Percentiles rank a stretch among this genome's conserved stretches.
Conservation (phyloP, 768 basidiomycete species). For the Boletus pseudo-olivaceus region DNA sequence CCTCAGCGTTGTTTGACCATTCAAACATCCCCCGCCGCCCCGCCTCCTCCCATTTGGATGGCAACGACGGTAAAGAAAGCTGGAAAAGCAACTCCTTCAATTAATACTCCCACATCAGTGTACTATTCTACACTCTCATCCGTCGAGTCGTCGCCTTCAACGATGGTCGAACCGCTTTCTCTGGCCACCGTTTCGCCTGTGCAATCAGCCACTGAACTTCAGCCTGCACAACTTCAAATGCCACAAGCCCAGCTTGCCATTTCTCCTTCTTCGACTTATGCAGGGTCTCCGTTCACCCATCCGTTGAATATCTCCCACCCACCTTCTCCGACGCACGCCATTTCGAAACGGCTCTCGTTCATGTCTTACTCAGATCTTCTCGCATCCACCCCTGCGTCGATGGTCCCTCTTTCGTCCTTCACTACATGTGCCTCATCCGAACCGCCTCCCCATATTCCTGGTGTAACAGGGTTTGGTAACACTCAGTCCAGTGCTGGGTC, state of each 20-base stretch:
- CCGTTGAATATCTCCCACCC: conserved; percentile 31
- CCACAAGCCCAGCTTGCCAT: conserved; percentile 7
- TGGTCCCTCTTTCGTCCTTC: conserved; percentile 67
- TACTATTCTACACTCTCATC: conserved; percentile 44
- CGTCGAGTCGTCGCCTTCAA: conserved; percentile 37
- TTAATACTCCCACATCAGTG: conserved; percentile 47
- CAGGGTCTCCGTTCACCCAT: conserved; percentile 24
- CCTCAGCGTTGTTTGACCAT: conserved; percentile 21
- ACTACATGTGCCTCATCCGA: conserved; percentile 59
- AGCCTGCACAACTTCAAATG: conserved; percentile 10
- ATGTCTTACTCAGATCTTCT: conserved; percentile 86
- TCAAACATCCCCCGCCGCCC: conserved; percentile 18
- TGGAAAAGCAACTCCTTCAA: conserved; percentile 23
- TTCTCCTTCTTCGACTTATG: conserved; percentile 26
- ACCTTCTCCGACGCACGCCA: conserved; percentile 45
- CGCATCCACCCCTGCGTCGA: conserved; percentile 68
- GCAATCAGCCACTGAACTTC: conserved; percentile 20
- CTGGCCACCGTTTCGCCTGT: conserved; percentile 21
- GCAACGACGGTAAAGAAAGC: conserved; percentile 5
- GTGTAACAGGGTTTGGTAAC: conserved; percentile 47
- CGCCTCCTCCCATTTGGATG: conserved; percentile 1
- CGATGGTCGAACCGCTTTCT: conserved; percentile 34
- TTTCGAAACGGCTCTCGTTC: conserved; percentile 78
- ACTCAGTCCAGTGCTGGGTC: conserved; percentile 26
- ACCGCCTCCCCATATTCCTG: conserved; percentile 72